These are phyloP conservation scores for Trichophyton simii DNA, from an alignment of 2,329 filamentous ascomycete genomes.

Conservation along the genomic window DNA sequence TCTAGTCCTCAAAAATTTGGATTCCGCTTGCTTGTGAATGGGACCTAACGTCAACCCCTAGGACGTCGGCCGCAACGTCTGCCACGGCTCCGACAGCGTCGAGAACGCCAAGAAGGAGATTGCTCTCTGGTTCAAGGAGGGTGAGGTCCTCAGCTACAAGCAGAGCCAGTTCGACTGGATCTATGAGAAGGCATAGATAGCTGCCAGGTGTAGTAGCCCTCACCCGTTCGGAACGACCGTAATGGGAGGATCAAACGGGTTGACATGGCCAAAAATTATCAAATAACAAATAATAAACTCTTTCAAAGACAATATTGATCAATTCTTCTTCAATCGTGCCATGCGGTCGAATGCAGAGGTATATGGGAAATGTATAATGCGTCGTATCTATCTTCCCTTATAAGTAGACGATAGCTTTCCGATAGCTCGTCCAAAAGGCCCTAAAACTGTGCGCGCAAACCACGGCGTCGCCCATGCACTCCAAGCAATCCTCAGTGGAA, in stretches of 20 bases:
- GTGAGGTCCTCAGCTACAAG: constrained; percentile 78
- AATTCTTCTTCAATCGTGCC: background rate
- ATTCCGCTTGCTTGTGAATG: background rate
- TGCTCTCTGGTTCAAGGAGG: constrained; percentile 89
- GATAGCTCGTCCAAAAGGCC: constrained; percentile 33
- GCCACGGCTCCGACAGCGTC: constrained; percentile 97
- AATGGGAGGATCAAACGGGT: background rate
- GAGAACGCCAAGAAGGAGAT: constrained; percentile 99
- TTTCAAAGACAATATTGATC: background rate
- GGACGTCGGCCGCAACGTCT: constrained; percentile 94
- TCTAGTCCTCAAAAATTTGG: background rate
- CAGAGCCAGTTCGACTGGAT: constrained; percentile 78
- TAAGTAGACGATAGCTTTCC: constrained; percentile 14
- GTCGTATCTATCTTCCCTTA: constrained; percentile 1
- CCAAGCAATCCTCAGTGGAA: constrained; percentile 61
- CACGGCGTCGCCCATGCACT: constrained; percentile 87
- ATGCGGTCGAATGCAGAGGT: background rate
- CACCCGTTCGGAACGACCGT: background rate
- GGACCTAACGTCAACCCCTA: constrained; percentile 16
- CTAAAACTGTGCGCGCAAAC: constrained; percentile 61
- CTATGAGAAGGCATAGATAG: constrained; percentile 67
- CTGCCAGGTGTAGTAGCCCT: background rate
- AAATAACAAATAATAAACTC: background rate
- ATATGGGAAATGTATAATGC: background rate
- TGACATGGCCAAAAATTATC: background rate